Percentiles rank a stretch among this genome's conserved stretches.
Evolutionary conservation across 768 basidiomycete genomes (phyloP).

Genomic region (Tulasnella sp.): DNA sequence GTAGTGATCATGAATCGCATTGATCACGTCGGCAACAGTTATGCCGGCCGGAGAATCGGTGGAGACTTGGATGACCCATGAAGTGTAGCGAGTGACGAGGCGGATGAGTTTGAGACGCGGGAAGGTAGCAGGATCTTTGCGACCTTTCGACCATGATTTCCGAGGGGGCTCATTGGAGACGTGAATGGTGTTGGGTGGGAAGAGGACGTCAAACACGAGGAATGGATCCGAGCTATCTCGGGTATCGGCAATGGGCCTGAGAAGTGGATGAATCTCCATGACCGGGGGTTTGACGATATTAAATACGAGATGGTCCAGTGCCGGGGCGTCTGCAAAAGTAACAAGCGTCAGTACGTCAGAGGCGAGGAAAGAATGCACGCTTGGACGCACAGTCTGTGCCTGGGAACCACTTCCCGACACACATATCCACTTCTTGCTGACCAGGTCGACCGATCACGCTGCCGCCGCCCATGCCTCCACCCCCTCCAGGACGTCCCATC

Average conservation of each 20-base stretch:
- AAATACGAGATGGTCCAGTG: conserved; percentile 12
- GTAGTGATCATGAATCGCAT: conserved; percentile 14
- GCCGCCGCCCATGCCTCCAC: neutral
- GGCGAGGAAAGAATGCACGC: neutral
- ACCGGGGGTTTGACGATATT: conserved; percentile 12
- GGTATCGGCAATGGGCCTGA: conserved; percentile 8
- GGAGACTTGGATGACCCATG: conserved; percentile 15
- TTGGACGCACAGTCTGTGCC: conserved; percentile 6
- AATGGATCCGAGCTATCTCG: conserved; percentile 2
- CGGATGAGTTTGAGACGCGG: conserved; percentile 14
- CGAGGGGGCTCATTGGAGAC: conserved; percentile 13
- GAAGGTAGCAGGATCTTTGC: conserved; percentile 15
- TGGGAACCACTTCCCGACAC: conserved; percentile 9
- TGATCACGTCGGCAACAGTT: conserved; percentile 12
- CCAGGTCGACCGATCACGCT: conserved; percentile 11
- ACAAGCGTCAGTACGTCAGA: neutral
- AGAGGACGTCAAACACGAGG: conserved; percentile 14
- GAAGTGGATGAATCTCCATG: conserved; percentile 13
- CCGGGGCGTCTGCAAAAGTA: conserved; percentile 4
- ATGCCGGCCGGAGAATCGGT: neutral
- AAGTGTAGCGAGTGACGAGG: conserved; percentile 6
- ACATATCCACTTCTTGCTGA: neutral
- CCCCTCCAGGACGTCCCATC: neutral
- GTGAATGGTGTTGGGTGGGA: conserved; percentile 15
- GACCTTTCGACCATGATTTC: conserved; percentile 15